Conservation (phyloP, 208 protist species). For the Leishmania guyanensis region DNA sequence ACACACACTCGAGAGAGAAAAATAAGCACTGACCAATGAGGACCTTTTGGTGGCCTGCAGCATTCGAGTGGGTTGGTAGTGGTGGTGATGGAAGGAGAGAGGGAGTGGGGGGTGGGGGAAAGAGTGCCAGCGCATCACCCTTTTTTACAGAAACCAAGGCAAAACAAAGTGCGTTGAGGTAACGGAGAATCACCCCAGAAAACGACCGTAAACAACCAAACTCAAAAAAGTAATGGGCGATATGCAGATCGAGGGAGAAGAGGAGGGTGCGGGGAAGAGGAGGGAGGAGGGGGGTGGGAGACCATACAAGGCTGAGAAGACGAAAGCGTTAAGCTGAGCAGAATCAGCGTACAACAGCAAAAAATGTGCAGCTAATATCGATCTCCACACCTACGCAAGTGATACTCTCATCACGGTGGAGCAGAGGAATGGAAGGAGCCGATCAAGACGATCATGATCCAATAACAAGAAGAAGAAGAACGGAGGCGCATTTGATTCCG, state of each 20-base stretch:
- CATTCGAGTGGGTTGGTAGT: neutral
- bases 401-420: neutral
- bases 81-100: neutral
- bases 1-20: neutral
- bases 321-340: neutral
- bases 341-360: neutral
- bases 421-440: neutral
- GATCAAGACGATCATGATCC: neutral
- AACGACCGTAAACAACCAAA: too few species aligned
- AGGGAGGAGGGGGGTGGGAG: neutral
- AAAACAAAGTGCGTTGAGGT: too few species aligned
- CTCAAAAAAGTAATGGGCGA: neutral
- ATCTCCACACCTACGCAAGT: too few species aligned
- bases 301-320: neutral
- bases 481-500: neutral
- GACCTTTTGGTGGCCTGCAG: neutral
- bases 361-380: neutral
- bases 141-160: neutral
- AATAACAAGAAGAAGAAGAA: neutral
- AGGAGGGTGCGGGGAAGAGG: neutral
- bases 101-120: neutral
- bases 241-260: neutral
- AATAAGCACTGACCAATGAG: neutral
- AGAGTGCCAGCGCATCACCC: neutral
- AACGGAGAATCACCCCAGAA: too few species aligned